Percentiles rank a stretch among this genome's conserved stretches.
phyloP scores from a whole-genome alignment of 768 basidiomycete species.

The Pisolithus marmoratus region DNA sequence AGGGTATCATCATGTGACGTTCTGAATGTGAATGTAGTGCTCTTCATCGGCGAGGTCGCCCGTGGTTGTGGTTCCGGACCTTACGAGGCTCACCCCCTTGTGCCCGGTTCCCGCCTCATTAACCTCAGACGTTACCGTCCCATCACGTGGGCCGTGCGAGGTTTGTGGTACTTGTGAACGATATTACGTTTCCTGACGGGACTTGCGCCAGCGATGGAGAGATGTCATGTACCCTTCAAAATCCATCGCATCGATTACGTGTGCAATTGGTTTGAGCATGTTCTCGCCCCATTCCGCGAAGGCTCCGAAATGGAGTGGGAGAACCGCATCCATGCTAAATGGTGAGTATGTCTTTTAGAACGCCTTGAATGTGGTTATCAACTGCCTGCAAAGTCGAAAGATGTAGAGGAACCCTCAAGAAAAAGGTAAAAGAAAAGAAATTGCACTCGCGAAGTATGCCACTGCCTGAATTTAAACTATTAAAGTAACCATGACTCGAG shows the following conservation, averaged over 20 bases:
- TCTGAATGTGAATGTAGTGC: constrained; percentile 16
- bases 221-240: constrained; percentile 39
- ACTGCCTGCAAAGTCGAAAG: neutral
- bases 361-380: no score
- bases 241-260: constrained; percentile 31
- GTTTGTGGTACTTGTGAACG: constrained; percentile 17
- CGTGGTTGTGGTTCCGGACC: constrained; percentile 29
- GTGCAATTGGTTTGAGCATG: constrained; percentile 36
- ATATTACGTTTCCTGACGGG: neutral
- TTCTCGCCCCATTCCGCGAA: constrained; percentile 18
- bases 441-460: no score
- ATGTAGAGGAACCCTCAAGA: neutral
- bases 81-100: constrained; percentile 20
- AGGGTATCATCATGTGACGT: neutral
- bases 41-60: constrained; percentile 27
- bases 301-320: constrained; percentile 27
- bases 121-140: constrained; percentile 35
- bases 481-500: neutral
- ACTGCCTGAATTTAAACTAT: no score
- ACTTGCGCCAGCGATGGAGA: constrained; percentile 38
- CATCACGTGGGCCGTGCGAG: constrained; percentile 35
- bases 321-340: constrained; percentile 21
- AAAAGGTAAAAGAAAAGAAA: no score
- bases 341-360: constrained; percentile 12
- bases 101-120: constrained; percentile 27